Conservation (phyloP, 306 rosid species). For the Lathyrus tuberosus region DNA sequence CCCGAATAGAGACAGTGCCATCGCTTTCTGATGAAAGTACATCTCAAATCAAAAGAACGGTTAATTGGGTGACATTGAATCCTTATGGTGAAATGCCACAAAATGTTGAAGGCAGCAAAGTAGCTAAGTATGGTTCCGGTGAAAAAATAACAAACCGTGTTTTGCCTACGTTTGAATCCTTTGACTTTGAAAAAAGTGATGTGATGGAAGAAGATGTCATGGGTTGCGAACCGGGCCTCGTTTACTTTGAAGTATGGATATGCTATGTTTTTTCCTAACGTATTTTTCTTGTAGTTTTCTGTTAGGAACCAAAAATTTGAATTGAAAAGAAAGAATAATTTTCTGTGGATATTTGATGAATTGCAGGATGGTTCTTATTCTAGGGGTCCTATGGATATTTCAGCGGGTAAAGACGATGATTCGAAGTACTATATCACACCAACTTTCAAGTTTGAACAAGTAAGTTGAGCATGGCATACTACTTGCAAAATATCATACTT, state of each 20-base stretch:
- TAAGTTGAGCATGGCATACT: constrained; percentile 44
- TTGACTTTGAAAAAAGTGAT: constrained; percentile 70
- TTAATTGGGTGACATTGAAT: constrained; percentile 92
- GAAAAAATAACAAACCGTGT: constrained; percentile 31
- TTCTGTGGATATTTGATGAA: constrained; percentile 2
- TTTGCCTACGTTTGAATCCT: constrained; percentile 76
- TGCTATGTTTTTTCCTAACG: not conserved
- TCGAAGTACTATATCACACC: constrained; percentile 69
- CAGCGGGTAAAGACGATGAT: constrained; percentile 62
- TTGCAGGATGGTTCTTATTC: constrained; percentile 96
- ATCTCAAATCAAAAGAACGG: constrained; percentile 67
- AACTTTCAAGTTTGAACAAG: constrained; percentile 92
- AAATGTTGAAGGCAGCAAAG: constrained; percentile 33
- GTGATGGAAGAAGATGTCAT: constrained; percentile 91
- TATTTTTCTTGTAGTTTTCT: constrained; percentile 25
- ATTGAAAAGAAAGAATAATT: not conserved
- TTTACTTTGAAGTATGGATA: constrained; percentile 79
- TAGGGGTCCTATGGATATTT: constrained; percentile 84
- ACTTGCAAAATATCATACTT: constrained; percentile 1
- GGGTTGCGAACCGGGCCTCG: constrained; percentile 85
- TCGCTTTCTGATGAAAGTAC: constrained; percentile 49
- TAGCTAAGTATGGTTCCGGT: constrained; percentile 37
- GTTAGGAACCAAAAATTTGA: not conserved
- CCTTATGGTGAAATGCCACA: constrained; percentile 70
- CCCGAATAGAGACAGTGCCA: constrained; percentile 64